Percentiles rank a stretch among this genome's conserved stretches.
These are phyloP conservation scores for Cladophialophora carrionii DNA, from an alignment of 2,329 filamentous ascomycete genomes.

Conservation along the genomic window DNA sequence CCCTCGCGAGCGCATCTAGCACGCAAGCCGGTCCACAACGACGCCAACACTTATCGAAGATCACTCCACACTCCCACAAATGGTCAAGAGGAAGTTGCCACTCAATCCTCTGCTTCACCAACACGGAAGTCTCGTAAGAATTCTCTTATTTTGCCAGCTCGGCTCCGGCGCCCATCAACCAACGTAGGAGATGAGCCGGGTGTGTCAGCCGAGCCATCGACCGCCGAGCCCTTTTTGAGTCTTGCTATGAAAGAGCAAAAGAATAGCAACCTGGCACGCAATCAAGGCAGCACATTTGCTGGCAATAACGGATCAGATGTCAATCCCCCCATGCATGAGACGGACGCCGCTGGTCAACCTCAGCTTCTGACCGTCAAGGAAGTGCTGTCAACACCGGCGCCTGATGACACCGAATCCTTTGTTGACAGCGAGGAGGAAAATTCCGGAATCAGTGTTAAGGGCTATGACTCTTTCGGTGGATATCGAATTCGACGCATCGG, in stretches of 20 bases:
- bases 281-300: background rate
- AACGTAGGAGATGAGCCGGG: background rate
- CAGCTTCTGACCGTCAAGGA: slow-evolving; percentile 22
- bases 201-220: background rate
- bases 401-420: slow-evolving; percentile 16
- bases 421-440: slow-evolving; percentile 13
- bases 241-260: background rate
- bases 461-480: slow-evolving; percentile 30
- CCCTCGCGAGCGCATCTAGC: slow-evolving; percentile 11
- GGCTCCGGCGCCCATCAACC: background rate
- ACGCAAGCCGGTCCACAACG: background rate
- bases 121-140: slow-evolving; percentile 18
- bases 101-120: background rate
- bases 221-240: slow-evolving; percentile 3
- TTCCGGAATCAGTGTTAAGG: slow-evolving; percentile 17
- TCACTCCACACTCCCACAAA: background rate
- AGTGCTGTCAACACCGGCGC: slow-evolving; percentile 22
- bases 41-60: background rate
- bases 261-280: background rate
- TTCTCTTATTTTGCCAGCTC: slow-evolving; percentile 28
- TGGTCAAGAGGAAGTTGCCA: background rate
- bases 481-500: slow-evolving; percentile 30
- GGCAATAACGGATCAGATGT: background rate
- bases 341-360: background rate
- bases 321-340: background rate